Evolutionary conservation across 176 grass and related monocot species (phyloP).

Genomic region (Aegilops tauschii): DNA sequence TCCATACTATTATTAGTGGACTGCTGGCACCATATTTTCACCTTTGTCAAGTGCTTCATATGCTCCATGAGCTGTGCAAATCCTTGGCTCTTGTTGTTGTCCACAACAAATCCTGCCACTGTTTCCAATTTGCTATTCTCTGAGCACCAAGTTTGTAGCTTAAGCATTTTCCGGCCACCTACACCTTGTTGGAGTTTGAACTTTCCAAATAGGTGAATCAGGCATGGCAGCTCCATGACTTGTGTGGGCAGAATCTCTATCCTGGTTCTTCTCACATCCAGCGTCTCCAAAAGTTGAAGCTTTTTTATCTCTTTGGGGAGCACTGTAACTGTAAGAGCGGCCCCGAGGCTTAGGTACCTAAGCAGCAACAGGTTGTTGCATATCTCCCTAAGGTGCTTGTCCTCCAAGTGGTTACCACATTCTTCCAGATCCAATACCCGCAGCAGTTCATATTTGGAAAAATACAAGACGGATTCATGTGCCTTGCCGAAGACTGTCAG

Average conservation of each 20-base stretch:
- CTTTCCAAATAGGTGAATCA: background rate
- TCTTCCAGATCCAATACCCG: background rate
- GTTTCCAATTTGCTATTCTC: background rate
- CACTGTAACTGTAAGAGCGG: accelerated
- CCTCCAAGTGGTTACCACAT: background rate
- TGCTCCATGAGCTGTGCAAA: background rate
- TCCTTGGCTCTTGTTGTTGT: background rate
- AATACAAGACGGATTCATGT: background rate
- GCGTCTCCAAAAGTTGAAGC: background rate
- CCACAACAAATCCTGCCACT: background rate
- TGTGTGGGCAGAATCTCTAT: background rate
- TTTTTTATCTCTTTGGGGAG: background rate
- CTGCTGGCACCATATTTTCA: background rate
- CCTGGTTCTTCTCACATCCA: background rate
- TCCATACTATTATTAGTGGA: background rate
- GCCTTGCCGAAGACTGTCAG: background rate
- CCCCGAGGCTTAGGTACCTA: background rate
- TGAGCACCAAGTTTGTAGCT: background rate
- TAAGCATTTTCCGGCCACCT: background rate
- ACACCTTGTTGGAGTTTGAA: background rate
- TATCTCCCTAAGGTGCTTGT: background rate
- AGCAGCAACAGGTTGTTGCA: background rate
- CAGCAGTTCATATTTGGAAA: background rate
- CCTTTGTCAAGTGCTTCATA: background rate
- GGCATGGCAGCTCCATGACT: background rate